These are phyloP conservation scores for Fallopia convolvulus DNA, from an alignment of 148 eudicot species.

Conservation along the genomic window DNA sequence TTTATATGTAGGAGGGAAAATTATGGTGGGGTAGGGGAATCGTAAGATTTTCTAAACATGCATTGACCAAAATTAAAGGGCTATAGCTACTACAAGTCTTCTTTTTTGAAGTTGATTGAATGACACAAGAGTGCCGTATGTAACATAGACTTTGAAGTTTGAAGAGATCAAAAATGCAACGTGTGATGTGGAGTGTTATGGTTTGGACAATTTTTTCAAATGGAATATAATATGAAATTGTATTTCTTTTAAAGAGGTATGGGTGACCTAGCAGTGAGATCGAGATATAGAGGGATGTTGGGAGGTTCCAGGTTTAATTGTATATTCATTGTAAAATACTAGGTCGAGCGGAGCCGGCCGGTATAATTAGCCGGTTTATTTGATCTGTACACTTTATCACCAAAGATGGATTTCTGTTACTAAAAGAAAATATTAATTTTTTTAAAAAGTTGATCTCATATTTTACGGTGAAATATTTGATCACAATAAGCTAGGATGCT, in stretches of 20 bases:
- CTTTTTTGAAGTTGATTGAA: background rate
- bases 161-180: background rate
- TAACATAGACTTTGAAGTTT: background rate
- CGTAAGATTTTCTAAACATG: slow-evolving; percentile 5
- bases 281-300: no score
- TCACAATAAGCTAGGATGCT: no score
- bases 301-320: no score
- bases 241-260: no score
- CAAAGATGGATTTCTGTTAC: no score
- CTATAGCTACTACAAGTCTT: background rate
- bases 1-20: background rate
- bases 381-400: no score
- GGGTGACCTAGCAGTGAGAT: no score
- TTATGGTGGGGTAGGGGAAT: slow-evolving; percentile 1
- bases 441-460: background rate
- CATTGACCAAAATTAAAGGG: background rate
- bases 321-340: no score
- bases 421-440: no score
- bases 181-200: background rate
- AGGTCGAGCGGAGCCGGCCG: no score
- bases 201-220: background rate
- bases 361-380: no score
- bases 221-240: no score
- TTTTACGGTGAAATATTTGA: background rate
- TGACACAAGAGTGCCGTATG: background rate